phyloP scores from a whole-genome alignment of 1,139 yeast genomes.

The Pichia sp. region DNA sequence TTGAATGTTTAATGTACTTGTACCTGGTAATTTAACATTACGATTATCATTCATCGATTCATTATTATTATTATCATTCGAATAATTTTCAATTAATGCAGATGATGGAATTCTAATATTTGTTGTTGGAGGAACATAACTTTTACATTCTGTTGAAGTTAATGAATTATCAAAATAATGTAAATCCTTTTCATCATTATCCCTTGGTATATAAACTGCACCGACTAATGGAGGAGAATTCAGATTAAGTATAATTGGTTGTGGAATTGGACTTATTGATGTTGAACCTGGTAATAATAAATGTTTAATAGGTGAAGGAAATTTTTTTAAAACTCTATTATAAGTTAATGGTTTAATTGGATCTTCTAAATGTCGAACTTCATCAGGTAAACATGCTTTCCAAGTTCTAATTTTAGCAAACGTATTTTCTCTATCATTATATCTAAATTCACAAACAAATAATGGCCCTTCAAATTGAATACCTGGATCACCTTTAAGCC shows the following conservation, averaged over 20 bases:
- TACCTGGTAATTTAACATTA: not conserved
- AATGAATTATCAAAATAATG: conserved; percentile 53
- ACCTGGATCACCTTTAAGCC: conserved; percentile 93
- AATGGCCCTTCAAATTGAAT: conserved; percentile 72
- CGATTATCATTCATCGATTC: not conserved
- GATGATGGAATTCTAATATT: conserved; percentile 29
- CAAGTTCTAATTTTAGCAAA: conserved; percentile 95
- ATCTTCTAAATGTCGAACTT: conserved; percentile 79
- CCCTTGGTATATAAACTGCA: conserved; percentile 74
- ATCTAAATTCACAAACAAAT: conserved; percentile 91
- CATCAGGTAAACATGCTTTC: conserved; percentile 98
- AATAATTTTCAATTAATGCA: conserved; percentile 4
- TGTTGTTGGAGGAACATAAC: conserved; percentile 27
- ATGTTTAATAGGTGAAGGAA: conserved; percentile 77
- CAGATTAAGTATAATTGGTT: conserved; percentile 70
- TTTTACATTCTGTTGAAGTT: conserved; percentile 23
- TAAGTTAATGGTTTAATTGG: conserved; percentile 63
- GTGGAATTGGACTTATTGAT: conserved; percentile 69
- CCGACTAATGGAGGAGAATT: conserved; percentile 93
- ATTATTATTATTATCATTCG: not conserved
- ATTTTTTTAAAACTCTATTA: conserved; percentile 61
- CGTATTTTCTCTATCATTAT: conserved; percentile 81
- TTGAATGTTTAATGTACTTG: no score
- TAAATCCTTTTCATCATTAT: conserved; percentile 68
- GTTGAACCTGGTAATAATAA: conserved; percentile 69